phyloP scores from a whole-genome alignment of 306 rosid genomes.

The Begonia fuchsioides region DNA sequence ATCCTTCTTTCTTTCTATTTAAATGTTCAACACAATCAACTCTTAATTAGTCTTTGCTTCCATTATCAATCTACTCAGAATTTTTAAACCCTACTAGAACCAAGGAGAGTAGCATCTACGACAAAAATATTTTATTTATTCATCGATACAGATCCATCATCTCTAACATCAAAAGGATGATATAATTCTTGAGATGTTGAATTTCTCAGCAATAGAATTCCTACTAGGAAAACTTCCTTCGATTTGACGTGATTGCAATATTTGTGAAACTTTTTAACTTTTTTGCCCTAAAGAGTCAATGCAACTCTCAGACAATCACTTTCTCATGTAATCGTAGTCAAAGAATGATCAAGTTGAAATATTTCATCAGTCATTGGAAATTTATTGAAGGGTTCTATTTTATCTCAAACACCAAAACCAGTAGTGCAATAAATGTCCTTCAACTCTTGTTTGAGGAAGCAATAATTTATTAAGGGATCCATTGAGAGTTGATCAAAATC shows the following conservation, averaged over 20 bases:
- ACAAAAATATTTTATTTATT: conserved; percentile 18
- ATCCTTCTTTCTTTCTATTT: conserved; percentile 31
- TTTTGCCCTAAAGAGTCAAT: conserved; percentile 7
- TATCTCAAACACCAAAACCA: conserved; percentile 15
- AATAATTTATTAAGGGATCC: conserved; percentile 15
- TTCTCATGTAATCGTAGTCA: conserved; percentile 13
- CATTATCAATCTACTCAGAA: conserved; percentile 23
- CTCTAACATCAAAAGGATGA: conserved; percentile 22
- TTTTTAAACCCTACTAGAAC: conserved; percentile 16
- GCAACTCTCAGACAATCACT: conserved; percentile 13
- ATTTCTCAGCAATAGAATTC: conserved; percentile 16
- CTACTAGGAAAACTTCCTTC: conserved; percentile 20
- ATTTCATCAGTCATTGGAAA: conserved; percentile 18
- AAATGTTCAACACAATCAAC: conserved; percentile 34
- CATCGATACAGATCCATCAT: conserved; percentile 18
- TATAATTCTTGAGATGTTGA: conserved; percentile 24
- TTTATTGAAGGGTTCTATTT: conserved; percentile 18
- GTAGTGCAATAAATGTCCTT: conserved; percentile 14
- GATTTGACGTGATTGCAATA: conserved; percentile 12
- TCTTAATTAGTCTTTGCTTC: conserved; percentile 25
- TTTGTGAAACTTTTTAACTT: conserved; percentile 7
- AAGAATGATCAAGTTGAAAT: conserved; percentile 27
- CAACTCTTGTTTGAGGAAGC: conserved; percentile 23
- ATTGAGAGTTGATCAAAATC: conserved; percentile 16
- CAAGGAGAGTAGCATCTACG: conserved; percentile 23